Conservation (phyloP, 805 yeast species). For the Candida pseudoglaebosa region DNA sequence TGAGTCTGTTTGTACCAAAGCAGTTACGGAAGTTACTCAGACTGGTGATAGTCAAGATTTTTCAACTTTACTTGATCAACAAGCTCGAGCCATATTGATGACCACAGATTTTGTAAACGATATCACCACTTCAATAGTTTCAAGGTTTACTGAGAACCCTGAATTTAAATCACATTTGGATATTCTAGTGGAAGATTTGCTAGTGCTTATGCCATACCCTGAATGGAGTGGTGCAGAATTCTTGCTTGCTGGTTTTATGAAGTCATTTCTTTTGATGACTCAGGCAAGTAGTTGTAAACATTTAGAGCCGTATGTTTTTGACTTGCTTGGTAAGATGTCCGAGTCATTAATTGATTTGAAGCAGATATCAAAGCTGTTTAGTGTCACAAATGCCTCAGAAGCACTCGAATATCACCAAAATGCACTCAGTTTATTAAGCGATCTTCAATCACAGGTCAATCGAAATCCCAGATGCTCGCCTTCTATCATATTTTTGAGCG, state of each 20-base stretch:
- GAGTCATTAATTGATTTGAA: conserved; percentile 40
- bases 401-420: background rate
- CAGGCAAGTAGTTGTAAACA: conserved; percentile 36
- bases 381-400: background rate
- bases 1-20: conserved; percentile 2
- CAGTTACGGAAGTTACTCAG: conserved; percentile 6
- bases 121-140: conserved; percentile 22
- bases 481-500: conserved; percentile 13
- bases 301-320: conserved; percentile 52
- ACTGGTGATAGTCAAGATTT: conserved; percentile 2
- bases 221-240: conserved; percentile 62
- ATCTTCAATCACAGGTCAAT: conserved; percentile 11
- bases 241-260: conserved; percentile 43
- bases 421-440: conserved; percentile 3
- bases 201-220: conserved; percentile 46
- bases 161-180: conserved; percentile 44
- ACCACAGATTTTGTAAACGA: conserved; percentile 15
- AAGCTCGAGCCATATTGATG: background rate
- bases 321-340: conserved; percentile 60
- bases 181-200: conserved; percentile 52
- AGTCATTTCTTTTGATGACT: conserved; percentile 37
- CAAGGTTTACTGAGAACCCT: conserved; percentile 18
- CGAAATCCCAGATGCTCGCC: conserved; percentile 9
- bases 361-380: background rate
- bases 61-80: background rate